phyloP scores from a whole-genome alignment of 2,329 filamentous ascomycete species.

The Sporothrix schenckii region DNA sequence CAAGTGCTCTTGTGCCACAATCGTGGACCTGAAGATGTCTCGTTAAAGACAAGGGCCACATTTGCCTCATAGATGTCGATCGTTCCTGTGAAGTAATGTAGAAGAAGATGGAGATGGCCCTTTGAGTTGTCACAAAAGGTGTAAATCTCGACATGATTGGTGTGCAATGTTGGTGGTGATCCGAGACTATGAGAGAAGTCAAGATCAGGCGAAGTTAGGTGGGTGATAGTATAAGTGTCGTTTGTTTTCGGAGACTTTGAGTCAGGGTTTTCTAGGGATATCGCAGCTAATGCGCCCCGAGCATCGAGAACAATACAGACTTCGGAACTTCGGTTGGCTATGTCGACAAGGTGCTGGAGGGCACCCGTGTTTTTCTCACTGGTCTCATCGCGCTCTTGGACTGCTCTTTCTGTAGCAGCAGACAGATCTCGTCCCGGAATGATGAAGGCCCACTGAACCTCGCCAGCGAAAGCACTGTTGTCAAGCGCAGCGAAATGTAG shows the following conservation, averaged over 20 bases:
- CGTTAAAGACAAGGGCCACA: slow-evolving; percentile 79
- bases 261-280: slow-evolving; percentile 86
- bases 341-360: slow-evolving; percentile 79
- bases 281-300: slow-evolving; percentile 84
- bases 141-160: slow-evolving; percentile 66
- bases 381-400: slow-evolving; percentile 61
- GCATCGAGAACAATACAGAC: slow-evolving; percentile 84
- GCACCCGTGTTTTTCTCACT: slow-evolving; percentile 68
- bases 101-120: slow-evolving; percentile 70
- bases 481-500: slow-evolving; percentile 55
- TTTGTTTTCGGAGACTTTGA: slow-evolving; percentile 66
- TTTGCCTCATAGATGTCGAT: slow-evolving; percentile 80
- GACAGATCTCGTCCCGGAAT: slow-evolving; percentile 81
- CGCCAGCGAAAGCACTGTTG: slow-evolving; percentile 34
- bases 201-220: slow-evolving; percentile 65
- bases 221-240: slow-evolving; percentile 82
- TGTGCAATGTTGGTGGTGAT: slow-evolving; percentile 28
- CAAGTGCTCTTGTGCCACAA: slow-evolving; percentile 68
- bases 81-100: slow-evolving; percentile 83
- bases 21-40: slow-evolving; percentile 62
- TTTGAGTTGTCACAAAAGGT: slow-evolving; percentile 69
- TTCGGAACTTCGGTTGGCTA: slow-evolving; percentile 83
- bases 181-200: slow-evolving; percentile 46
- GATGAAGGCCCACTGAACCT: slow-evolving; percentile 70
- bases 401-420: slow-evolving; percentile 73